Base-by-base conservation (phyloP, 192 early-diverging fungal genomes). In the Coemansia sp. region DNA sequence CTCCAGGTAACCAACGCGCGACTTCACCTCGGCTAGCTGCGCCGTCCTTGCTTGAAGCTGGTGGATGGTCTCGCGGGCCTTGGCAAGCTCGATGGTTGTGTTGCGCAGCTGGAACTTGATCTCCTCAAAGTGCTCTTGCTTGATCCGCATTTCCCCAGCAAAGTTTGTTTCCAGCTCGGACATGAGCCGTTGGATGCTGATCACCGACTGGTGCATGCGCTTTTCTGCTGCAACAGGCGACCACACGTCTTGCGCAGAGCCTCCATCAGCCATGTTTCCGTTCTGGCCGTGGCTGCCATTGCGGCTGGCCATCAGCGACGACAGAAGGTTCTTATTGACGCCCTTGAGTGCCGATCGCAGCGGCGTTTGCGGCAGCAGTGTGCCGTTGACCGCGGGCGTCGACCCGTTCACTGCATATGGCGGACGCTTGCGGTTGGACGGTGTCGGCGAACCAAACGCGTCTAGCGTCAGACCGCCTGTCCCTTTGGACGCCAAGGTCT, bases 101-200 rank as follows among this genome's bases (percentile, higher is more conserved):
- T 63, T 64, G 33, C 82, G 75, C 14, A 88, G 73, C 53, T 87
- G 76, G 34, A 76, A 67, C 56, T 87, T 85, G 19, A 86, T 81
- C 48, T 78, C 74, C 29, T 84, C 68, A 41, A 90, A 71, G 57
- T 86, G 79, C 14, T 73, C 65, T 17, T 91, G 85, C 57, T 88
- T 85, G 33, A 70, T 41, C 49, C 78, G 67, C 42, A 91, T 76
- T 41, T 89, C 84, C 10, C 82, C 85, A 2, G 83, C 70, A 65
- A 86, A 90, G 34, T 92, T 87, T 0, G 79, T 76, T 62, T 92
- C 91, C n/a, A 91, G 63, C 15, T 88, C 86, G 13, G 87, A 75
- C 43, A 91, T 83, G 56, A 90, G 73, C 60, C 84, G 85, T 69
- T 91, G 90, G 33, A 92, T 84, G 50, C 79, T 70, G 56, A 59